Conservation (phyloP, 129 eudicot genomes). For the Glebionis coronaria region DNA sequence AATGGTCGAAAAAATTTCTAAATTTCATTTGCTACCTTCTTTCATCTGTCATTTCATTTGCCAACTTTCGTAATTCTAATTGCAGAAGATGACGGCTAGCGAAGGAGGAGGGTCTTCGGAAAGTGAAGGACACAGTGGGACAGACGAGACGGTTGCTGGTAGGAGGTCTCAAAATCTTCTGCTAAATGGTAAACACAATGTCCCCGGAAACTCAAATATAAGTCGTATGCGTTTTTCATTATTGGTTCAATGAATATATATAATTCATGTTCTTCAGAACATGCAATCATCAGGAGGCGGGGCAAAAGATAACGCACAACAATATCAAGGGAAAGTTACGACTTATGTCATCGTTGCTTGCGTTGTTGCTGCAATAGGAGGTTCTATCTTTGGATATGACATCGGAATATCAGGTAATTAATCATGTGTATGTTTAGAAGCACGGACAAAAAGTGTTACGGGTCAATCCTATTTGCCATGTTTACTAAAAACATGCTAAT, state of each 20-base stretch:
- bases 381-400: conserved; percentile 83
- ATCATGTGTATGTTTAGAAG: not conserved
- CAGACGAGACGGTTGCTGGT: not conserved
- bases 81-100: conserved; percentile 23
- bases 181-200: conserved; percentile 7
- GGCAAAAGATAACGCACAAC: conserved; percentile 65
- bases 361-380: conserved; percentile 87
- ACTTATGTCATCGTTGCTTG: conserved; percentile 66
- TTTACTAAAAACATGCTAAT: not conserved
- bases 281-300: conserved; percentile 44
- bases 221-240: not conserved
- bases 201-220: not conserved
- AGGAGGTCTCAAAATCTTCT: not conserved
- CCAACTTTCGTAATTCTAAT: not conserved
- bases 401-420: conserved; percentile 78
- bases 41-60: not conserved
- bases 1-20: conserved; percentile 14
- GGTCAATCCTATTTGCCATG: not conserved
- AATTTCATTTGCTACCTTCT: not conserved
- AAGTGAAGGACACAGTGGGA: conserved; percentile 22
- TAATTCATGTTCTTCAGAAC: not conserved
- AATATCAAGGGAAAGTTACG: conserved; percentile 70
- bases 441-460: not conserved
- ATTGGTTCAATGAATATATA: not conserved
- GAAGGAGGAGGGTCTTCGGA: conserved; percentile 45